Base-by-base conservation (phyloP, 148 eudicot genomes). In the Heliamphora exappendiculata region DNA sequence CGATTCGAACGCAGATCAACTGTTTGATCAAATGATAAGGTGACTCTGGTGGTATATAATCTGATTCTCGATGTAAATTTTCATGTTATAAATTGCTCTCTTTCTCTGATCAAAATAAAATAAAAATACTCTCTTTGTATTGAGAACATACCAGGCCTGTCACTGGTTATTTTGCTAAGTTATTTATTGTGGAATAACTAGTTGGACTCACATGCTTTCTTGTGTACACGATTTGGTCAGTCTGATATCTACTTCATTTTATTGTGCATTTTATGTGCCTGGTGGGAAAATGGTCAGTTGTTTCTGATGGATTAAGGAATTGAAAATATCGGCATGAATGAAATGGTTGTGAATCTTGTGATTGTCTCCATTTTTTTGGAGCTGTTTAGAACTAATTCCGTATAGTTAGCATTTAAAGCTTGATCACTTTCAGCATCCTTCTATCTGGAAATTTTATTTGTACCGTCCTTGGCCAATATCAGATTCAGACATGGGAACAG, bases 1-100 rank as follows among this genome's bases (percentile, higher is more conserved):
- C 82, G 83, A 7, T 94, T 94, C 60, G 81, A 86, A 77, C 87
- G 90, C 22, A 85, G 70, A 72, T 82, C 86, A 78, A 94, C 98
- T 72, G 87, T 75, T 67, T 94, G 85, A 87, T 70, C 33, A 34
- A 72, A 72, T 51, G 54, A 3, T 33, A 50, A 26, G 42, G n/a
- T 22, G 65, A 65, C 29, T 3, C 36, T 19, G 65, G 47, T 19
- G 51, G 16, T 7, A 34, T 22, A 3, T 8, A 11, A 16, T 39
- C 41, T 75, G 70, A 28, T n/a, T 76, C 51, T 16, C 45, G 28
- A 51, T 76, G 63, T 34, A 76, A 33, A 68, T 11, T 13, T 44
- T 68, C 54, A 26, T 26, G 20, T 6, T 68, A 4, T n/a, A n/a
- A n/a, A n/a, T n/a, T n/a, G n/a, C n/a, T n/a, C n/a, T n/a, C n/a